Evolutionary conservation across 2,329 filamentous ascomycete genomes (phyloP), one percentile per base, ranked within the genome.

Genomic region (Colletotrichum neosansevieriae): DNA sequence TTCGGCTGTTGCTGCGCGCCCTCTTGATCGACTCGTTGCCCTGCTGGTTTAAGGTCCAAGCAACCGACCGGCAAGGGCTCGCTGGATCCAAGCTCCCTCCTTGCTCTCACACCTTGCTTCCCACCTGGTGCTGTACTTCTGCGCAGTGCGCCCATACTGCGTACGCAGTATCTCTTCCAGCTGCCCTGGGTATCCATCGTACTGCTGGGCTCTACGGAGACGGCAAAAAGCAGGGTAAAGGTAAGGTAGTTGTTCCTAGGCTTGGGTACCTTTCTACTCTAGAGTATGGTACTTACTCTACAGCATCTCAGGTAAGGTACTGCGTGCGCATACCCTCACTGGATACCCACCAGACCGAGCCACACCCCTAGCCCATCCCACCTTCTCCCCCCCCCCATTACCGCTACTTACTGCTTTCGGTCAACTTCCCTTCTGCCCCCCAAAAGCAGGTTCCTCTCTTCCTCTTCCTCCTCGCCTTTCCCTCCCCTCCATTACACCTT

Each of bases 381-480:
- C 38, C n/a, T 42, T 24, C 34, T 34, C 53, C 34, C 49, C 47
- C 24, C 47, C 58, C 61, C 62, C 61, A 66, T 69, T 69, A 53
- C 67, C 67, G 57, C 67, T 67, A 67, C 63, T 69, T 69, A 67
- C 67, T 69, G 63, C 63, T 69, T 69, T 69, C 67, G 67, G 67
- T 68, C 67, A 63, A 61, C 67, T 68, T 67, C 67, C 67, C 67
- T 54, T 66, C 66, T 60, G 50, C 54, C 54, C 61, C 66, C 66
- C 66, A 68, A 69, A 69, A 69, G 64, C 66, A 72, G 45, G 53
- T 66, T 61, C 64, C 63, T 68, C 63, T 51, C 54, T 62, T 47
- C 64, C 73, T 72, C 73, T 72, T 72, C 72, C 63, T 71, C 70
- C 66, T 72, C 71, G 62, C 69, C 71, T 72, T 62, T 64, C 56